Base-by-base conservation (phyloP, 768 basidiomycete species). In the Mycena maculata region DNA sequence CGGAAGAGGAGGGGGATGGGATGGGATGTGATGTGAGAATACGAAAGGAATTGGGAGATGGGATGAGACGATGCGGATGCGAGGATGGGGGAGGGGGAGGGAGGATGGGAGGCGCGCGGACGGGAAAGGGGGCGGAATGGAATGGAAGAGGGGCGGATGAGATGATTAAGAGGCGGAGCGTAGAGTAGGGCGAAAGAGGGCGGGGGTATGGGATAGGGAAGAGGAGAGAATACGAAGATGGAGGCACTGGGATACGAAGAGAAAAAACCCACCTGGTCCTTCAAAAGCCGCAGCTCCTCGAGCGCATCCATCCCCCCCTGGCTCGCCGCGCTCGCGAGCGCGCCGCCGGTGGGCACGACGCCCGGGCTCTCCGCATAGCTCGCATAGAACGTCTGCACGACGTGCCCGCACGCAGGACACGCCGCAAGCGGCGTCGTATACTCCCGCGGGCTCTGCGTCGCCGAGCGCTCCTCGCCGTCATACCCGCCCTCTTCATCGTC, bases 281-380 rank as follows among this genome's bases (percentile, higher is more conserved):
- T 91, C 58, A 93, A 82, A 48, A 92, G 74, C 71, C 85, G 82
- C 47, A 93, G 81, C 78, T 93, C 92, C 77, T 92, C 88, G 22
- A 88, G 83, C 4, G 88, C 88, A 63, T 86, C 88, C 84, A 90
- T 84, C 53, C 87, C 87, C 68, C 84, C 84, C 76, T 88, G 87
- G 60, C 83, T 83, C 5, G 87, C 86, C 2, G 88, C 87, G 18
- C 82, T 80, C 41, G 84, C 85, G 47, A 88, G 81, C 25, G 87
- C 85, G 57, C 87, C 87, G 39, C 85, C 84, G 22, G 86, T 82
- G 8, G 87, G 80, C 44, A 88, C 83, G 53, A 88, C 79, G 0
- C 76, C 76, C 0, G 76, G 76, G 52, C 64, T 66, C 48, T 73
- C 72, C n/a, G 64, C 63, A 13, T 68, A 53, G 22, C 15, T 33